Base-by-base conservation (phyloP, 2,329 filamentous ascomycete species). In the Penicillium sumatraense region DNA sequence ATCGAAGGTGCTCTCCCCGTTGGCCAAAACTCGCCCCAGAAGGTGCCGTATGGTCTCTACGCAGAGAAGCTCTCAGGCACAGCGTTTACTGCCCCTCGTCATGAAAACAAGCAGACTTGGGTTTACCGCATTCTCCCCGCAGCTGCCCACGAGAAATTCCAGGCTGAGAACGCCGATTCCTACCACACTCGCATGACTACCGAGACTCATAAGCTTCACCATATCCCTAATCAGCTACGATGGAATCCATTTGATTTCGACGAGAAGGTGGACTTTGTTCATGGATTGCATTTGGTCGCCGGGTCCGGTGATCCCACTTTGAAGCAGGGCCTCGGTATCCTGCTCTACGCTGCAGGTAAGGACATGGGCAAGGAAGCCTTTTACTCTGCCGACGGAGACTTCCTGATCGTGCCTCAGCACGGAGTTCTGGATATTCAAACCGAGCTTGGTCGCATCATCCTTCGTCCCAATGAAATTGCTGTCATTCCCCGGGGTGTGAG, bases 351-450 rank as follows among this genome's bases (percentile, higher is more conserved):
- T 1, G 90, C 89, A 0, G 90, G 89, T 18, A 87, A 84, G 70
- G 86, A 87, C 68, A 96, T 96, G 92, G 76, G 81, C n/a, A 83
- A 84, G 35, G 81, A 88, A 47, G 90, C 90, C 0, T 96, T 93
- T 72, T 96, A 93, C 80, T 93, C 89, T 3, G 88, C 91, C 0
- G 90, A 93, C 68, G 90, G 90, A 11, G 90, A 93, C 70, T 83
- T 91, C 64, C 74, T 93, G 53, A 86, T 93, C 58, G 88, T 93
- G 13, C 81, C 88, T 1, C 90, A 93, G 69, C 84, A 89, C 59
- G 90, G 90, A 2, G 81, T 82, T 13, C 76, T 93, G 35, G 89
- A 93, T 66, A 88, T 93, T 58, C 84, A 87, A 65, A 93, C 90
- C 1, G 90, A 93, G 72, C 79, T 93, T 45, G 90, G 90, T 42